Base-by-base conservation (phyloP, 768 basidiomycete genomes). In the Tricholoma bakamatsutake region DNA sequence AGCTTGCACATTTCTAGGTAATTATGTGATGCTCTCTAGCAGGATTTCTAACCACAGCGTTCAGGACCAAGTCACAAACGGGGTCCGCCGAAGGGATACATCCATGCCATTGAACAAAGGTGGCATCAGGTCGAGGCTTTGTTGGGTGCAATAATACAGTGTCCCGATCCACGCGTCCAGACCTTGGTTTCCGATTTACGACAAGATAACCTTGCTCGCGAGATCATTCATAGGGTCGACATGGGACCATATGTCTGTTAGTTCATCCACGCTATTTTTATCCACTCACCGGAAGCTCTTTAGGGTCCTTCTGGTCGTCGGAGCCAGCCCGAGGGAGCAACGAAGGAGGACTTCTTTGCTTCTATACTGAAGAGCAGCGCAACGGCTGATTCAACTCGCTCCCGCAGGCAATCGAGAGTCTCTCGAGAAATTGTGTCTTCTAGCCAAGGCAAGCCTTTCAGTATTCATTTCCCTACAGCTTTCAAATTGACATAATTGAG, bases 121-220 rank as follows among this genome's bases (percentile, higher is more conserved):
- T 88, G 93, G 84, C 93, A 95, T 62, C 89, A 93, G 66, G 88
- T 94, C 62, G 93, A 95, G 69, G 88, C 91, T 11, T 73, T 95
- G n/a, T 76, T 95, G 5, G 93, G 90, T 34, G 85, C 87, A 11
- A 77, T 95, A 51, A 76, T 94, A 50, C 82, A 87, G 61, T 88
- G 87, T 56, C 77, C 80, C 28, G 85, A 89, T 67, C 73, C 80
- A 15, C 73, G 84, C 55, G 83, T 88, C 0, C 82, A 84, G 65
- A 73, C 71, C 34, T 66, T 90, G 49, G 74, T 90, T 37, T 71
- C 77, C 33, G 85, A 88, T 61, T 68, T 91, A 45, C 78, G 80
- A 52, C 79, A 82, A 57, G 90, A 94, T 63, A 79, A 84, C 42
- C 78, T 93, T 39, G 90, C 93, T 1, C 74, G 83, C 31, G 88